phyloP scores from a whole-genome alignment of 1,284 basidiomycete species.

The Cryptococcus sp. region DNA sequence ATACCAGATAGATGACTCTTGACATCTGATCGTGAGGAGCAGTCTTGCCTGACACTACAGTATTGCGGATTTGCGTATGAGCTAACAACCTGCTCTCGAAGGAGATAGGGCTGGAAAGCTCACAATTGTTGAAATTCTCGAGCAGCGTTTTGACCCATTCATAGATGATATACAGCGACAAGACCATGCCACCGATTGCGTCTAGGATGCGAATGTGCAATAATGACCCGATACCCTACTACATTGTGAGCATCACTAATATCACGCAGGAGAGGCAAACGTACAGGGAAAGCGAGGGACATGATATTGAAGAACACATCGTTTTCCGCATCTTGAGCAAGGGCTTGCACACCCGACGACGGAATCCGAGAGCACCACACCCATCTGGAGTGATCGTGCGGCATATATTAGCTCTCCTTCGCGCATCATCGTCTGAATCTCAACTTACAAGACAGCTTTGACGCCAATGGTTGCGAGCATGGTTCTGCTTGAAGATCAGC shows the following conservation, averaged over 20 bases:
- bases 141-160: constrained; percentile 53
- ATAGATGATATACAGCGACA: constrained; percentile 56
- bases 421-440: not conserved
- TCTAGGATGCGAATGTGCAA: constrained; percentile 51
- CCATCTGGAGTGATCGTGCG: constrained; percentile 34
- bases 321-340: constrained; percentile 58
- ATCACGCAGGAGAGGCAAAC: constrained; percentile 24
- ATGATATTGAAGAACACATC: constrained; percentile 60
- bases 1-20: constrained; percentile 56
- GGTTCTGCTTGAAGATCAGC: constrained; percentile 26
- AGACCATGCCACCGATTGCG: constrained; percentile 55
- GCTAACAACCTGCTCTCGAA: too few species aligned
- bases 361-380: constrained; percentile 51
- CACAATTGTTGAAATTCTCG: constrained; percentile 54
- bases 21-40: constrained; percentile 45
- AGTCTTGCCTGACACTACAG: constrained; percentile 41
- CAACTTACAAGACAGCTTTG: constrained; percentile 56
- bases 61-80: too few species aligned
- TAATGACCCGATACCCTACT: constrained; percentile 46
- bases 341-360: constrained; percentile 50
- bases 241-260: not conserved
- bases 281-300: constrained; percentile 59
- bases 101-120: constrained; percentile 7
- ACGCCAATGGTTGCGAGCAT: constrained; percentile 61
- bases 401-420: not conserved